phyloP scores from a whole-genome alignment of 805 yeast species.

The Pichia pseudocactophila region DNA sequence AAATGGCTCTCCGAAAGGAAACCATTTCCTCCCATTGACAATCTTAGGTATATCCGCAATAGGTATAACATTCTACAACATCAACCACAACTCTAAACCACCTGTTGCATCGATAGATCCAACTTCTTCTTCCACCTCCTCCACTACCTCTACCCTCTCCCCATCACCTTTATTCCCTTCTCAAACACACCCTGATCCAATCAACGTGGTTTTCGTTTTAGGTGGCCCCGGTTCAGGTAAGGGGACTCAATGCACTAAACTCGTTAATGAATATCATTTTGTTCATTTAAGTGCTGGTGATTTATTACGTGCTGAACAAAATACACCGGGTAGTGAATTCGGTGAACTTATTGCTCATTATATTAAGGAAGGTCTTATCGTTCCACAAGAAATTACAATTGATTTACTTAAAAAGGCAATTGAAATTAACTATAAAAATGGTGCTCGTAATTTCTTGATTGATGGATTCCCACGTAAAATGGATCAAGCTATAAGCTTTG shows the following conservation, averaged over 20 bases:
- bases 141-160: no score
- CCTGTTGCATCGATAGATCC: conserved; percentile 30
- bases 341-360: conserved; percentile 80
- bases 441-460: conserved; percentile 60
- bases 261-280: conserved; percentile 73
- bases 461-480: conserved; percentile 98
- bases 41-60: conserved; percentile 24
- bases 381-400: conserved; percentile 88
- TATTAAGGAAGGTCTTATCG: conserved; percentile 83
- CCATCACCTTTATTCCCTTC: conserved; percentile 6
- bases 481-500: conserved; percentile 97
- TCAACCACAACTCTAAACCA: conserved; percentile 22
- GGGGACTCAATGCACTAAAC: conserved; percentile 89
- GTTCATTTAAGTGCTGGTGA: conserved; percentile 96
- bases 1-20: conserved; percentile 4
- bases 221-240: conserved; percentile 99
- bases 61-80: conserved; percentile 27
- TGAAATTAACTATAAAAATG: conserved; percentile 38
- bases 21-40: conserved; percentile 21
- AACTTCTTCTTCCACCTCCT: conserved; percentile 31
- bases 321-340: conserved; percentile 67
- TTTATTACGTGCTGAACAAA: conserved; percentile 84
- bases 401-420: conserved; percentile 79
- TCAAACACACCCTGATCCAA: conserved; percentile 16
- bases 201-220: conserved; percentile 77